These are phyloP conservation scores for Paramecium caudatum DNA, from an alignment of 73 alveolate species.

Conservation along the genomic window DNA sequence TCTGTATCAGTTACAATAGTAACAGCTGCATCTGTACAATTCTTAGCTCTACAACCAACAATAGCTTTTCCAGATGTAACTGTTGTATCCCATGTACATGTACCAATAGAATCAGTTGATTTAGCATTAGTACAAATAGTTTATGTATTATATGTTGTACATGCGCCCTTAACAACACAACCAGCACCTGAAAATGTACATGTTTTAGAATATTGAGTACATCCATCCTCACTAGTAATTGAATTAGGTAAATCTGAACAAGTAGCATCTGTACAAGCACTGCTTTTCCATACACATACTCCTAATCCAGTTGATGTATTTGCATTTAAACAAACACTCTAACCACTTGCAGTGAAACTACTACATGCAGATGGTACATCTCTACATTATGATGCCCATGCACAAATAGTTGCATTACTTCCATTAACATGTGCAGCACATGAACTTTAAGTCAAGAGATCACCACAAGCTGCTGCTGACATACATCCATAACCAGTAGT, in stretches of 20 bases:
- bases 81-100: constrained; percentile 39
- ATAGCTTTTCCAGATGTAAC: not conserved
- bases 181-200: constrained; percentile 49
- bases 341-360: constrained; percentile 20
- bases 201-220: not conserved
- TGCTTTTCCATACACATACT: constrained; percentile 20
- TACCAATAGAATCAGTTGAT: constrained; percentile 9
- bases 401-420: not conserved
- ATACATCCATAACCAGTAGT: constrained; percentile 45
- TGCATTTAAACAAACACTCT: not conserved
- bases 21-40: not conserved
- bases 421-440: not conserved
- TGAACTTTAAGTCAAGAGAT: not conserved
- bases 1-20: not conserved
- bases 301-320: not conserved
- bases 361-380: not conserved
- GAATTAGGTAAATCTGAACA: constrained; percentile 24
- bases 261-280: constrained; percentile 25
- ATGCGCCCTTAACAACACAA: constrained; percentile 31
- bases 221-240: not conserved
- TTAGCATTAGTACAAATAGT: constrained; percentile 12
- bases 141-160: not conserved
- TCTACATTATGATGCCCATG: constrained; percentile 10
- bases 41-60: constrained; percentile 33
- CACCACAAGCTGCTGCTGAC: not conserved